phyloP scores from a whole-genome alignment of 257 asterid genomes.

The Ajuga chamaepitys region DNA sequence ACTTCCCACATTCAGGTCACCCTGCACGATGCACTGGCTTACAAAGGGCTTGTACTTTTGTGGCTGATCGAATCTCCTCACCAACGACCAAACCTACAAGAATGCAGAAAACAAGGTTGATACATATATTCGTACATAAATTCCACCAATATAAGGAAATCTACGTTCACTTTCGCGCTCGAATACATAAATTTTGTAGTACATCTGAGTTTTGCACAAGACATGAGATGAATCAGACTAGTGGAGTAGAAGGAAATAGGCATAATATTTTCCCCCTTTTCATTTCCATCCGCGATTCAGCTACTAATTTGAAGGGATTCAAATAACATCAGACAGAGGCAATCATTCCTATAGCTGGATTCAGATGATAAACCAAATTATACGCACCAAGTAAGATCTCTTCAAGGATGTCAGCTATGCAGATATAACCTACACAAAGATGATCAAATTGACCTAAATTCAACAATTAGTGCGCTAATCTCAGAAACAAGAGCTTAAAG shows the following conservation, averaged over 20 bases:
- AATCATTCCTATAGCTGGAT: neutral
- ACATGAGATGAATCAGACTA: neutral
- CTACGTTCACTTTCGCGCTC: too few relatives aligned
- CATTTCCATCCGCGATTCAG: neutral
- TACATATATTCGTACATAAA: too few relatives aligned
- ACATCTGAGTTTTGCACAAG: neutral
- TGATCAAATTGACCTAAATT: neutral
- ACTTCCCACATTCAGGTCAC: constrained; percentile 72
- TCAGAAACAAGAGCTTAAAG: neutral
- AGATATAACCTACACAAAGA: neutral
- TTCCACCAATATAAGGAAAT: too few relatives aligned
- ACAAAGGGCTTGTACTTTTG: constrained; percentile 92
- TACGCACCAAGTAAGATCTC: neutral
- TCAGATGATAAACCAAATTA: neutral
- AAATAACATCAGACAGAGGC: neutral
- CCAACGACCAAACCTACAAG: constrained; percentile 85
- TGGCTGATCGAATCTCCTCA: constrained; percentile 88
- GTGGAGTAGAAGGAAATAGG: neutral
- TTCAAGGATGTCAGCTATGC: neutral
- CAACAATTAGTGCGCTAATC: constrained; percentile 3
- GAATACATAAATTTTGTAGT: neutral
- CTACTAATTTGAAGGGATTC: neutral
- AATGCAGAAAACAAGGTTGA: neutral
- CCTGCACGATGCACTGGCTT: constrained; percentile 60
- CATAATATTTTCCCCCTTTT: neutral